A percentile compares a stretch with the other conserved stretches of the same genome.
phyloP scores from a whole-genome alignment of 2,329 filamentous ascomycete species.

The Penicillium nordicum region DNA sequence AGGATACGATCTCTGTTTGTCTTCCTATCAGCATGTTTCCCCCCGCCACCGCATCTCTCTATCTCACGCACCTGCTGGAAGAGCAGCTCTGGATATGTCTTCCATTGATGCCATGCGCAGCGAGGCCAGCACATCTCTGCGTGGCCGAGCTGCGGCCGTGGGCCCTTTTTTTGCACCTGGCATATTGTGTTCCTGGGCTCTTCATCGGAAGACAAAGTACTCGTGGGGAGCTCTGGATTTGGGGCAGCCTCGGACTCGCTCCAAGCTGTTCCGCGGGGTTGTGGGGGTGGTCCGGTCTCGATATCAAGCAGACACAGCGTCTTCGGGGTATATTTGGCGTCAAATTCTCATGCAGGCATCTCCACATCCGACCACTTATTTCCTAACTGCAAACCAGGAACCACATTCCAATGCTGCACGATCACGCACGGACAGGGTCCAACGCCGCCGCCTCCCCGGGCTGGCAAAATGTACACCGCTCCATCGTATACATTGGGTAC shows the following conservation, averaged over 20 bases:
- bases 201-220: conserved; percentile 25
- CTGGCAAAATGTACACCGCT: conserved; percentile 10
- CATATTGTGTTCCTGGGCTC: conserved; percentile 34
- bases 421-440: conserved; percentile 9
- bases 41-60: background rate
- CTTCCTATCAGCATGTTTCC: conserved; percentile 22
- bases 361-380: background rate
- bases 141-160: conserved; percentile 33
- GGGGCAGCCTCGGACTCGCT: background rate
- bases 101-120: conserved; percentile 75
- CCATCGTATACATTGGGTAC: background rate
- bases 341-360: background rate
- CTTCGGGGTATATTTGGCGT: background rate
- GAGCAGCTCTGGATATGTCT: conserved; percentile 67
- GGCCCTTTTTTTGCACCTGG: conserved; percentile 50
- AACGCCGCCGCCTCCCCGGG: conserved; percentile 2
- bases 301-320: background rate
- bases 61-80: conserved; percentile 69
- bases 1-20: conserved; percentile 72
- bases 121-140: conserved; percentile 64
- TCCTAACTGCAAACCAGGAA: background rate
- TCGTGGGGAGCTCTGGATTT: conserved; percentile 2
- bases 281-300: background rate
- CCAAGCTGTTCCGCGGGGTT: conserved; percentile 4
- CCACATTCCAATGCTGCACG: conserved; percentile 1